Percentiles rank a stretch among this genome's conserved stretches.
Evolutionary conservation across 345 rosid species (phyloP).

Genomic region (Citrus sp.): DNA sequence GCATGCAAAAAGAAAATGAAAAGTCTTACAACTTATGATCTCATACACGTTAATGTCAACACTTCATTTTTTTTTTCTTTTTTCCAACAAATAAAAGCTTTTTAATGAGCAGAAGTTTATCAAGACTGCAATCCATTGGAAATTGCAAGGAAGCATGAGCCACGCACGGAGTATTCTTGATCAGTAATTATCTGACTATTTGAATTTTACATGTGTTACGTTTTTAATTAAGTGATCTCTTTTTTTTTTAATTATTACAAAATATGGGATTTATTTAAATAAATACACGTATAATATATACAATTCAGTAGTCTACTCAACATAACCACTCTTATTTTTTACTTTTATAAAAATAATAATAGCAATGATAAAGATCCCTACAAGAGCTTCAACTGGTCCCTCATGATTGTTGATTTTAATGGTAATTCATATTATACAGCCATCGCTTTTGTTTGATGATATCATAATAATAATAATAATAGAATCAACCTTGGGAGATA

Average conservation of each 20-base stretch:
- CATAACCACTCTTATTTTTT: no score
- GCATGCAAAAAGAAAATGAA: neutral
- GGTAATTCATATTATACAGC: no score
- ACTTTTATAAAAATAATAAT: neutral
- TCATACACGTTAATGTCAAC: neutral
- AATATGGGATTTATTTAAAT: neutral
- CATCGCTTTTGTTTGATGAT: no score
- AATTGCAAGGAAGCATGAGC: neutral
- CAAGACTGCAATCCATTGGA: neutral
- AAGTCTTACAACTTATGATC: neutral
- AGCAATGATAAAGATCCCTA: no score
- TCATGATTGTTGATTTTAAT: no score
- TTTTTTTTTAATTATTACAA: no score
- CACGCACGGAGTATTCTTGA: neutral
- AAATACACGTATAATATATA: neutral
- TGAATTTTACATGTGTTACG: accelerated
- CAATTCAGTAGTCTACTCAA: neutral
- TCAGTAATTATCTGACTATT: neutral
- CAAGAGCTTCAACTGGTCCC: no score
- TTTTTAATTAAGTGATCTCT: neutral
- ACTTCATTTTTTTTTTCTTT: no score
- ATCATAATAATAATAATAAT: no score
- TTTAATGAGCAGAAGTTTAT: neutral
- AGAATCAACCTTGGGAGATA: neutral
- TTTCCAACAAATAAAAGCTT: no score